Evolutionary conservation across 257 asterid species (phyloP).

Genomic region (Orobanche coerulescens): DNA sequence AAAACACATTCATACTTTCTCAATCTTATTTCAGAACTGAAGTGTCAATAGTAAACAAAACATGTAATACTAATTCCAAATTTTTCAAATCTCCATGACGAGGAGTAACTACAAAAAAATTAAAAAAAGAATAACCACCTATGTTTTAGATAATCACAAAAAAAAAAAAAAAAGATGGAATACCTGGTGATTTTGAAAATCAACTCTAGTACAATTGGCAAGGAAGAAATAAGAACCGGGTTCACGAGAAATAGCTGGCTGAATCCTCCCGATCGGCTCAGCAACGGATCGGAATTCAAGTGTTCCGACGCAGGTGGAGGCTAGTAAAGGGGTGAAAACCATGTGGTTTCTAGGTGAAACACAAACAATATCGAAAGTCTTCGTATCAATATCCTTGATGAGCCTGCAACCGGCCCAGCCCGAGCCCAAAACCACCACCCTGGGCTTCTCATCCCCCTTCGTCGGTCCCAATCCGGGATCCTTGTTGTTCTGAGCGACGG

Average conservation of each 20-base stretch:
- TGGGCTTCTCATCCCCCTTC: slow-evolving; percentile 72
- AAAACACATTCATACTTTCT: not conserved
- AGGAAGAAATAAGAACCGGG: slow-evolving; percentile 89
- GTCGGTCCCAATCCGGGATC: slow-evolving; percentile 54
- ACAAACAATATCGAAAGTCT: slow-evolving; percentile 66
- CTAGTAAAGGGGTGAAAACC: slow-evolving; percentile 96
- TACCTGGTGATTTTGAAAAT: slow-evolving; percentile 71
- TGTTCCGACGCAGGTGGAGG: slow-evolving; percentile 98
- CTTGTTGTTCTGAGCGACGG: slow-evolving; percentile 14
- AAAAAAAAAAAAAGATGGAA: not conserved
- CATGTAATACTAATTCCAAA: not conserved
- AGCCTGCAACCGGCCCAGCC: slow-evolving; percentile 99
- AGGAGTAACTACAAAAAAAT: not conserved
- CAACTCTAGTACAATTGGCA: slow-evolving; percentile 66
- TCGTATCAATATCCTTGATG: slow-evolving; percentile 72
- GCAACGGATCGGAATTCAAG: slow-evolving; percentile 98
- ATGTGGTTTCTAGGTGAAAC: slow-evolving; percentile 95
- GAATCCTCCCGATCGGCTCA: slow-evolving; percentile 90
- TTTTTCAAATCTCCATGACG: not conserved
- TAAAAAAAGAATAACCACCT: not conserved
- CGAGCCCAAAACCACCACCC: slow-evolving; percentile 87
- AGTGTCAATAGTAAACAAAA: not conserved
- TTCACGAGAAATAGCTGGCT: slow-evolving; percentile 82
- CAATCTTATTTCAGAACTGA: not conserved
- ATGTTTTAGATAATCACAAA: not conserved